Conservation (phyloP, 768 basidiomycete genomes). For the Jaapia argillacea region DNA sequence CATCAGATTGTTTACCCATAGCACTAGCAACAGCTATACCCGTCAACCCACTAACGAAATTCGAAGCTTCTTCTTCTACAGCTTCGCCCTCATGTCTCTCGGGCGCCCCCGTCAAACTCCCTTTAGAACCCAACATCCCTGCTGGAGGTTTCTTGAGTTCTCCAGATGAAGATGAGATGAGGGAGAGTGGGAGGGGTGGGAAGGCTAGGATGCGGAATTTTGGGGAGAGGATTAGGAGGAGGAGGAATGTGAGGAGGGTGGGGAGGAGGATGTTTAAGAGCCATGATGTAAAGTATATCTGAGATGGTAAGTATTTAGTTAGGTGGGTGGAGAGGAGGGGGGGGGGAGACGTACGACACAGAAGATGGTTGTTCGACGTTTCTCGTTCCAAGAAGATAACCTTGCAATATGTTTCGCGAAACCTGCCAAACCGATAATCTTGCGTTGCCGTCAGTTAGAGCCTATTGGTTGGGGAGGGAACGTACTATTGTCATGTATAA, state of each 20-base stretch:
- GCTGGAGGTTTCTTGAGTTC: slow-evolving; percentile 24
- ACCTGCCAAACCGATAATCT: slow-evolving; percentile 21
- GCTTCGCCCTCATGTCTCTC: slow-evolving; percentile 27
- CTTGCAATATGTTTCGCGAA: slow-evolving; percentile 26
- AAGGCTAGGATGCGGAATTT: slow-evolving; percentile 23
- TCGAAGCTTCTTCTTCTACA: slow-evolving; percentile 27
- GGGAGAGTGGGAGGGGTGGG: slow-evolving; percentile 24
- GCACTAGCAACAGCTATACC: slow-evolving; percentile 21
- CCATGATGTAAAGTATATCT: slow-evolving; percentile 31
- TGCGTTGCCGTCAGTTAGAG: no score
- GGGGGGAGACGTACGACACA: slow-evolving; percentile 20
- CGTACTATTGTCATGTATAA: slow-evolving; percentile 28
- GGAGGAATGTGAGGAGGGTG: slow-evolving; percentile 19
- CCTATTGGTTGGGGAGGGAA: slow-evolving; percentile 3
- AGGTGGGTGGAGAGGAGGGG: no score
- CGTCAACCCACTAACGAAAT: slow-evolving; percentile 22
- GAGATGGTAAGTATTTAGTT: no score
- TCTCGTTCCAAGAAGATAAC: slow-evolving; percentile 31
- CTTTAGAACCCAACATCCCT: slow-evolving; percentile 19
- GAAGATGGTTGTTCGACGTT: slow-evolving; percentile 18
- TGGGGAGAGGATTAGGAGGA: slow-evolving; percentile 27
- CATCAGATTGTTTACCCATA: slow-evolving; percentile 17
- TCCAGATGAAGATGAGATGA: slow-evolving; percentile 19
- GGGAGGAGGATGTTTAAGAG: slow-evolving; percentile 24
- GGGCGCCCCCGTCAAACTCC: slow-evolving; percentile 23